phyloP scores from a whole-genome alignment of 371 early-diverging fungal genomes.

The Mortierella sp. region DNA sequence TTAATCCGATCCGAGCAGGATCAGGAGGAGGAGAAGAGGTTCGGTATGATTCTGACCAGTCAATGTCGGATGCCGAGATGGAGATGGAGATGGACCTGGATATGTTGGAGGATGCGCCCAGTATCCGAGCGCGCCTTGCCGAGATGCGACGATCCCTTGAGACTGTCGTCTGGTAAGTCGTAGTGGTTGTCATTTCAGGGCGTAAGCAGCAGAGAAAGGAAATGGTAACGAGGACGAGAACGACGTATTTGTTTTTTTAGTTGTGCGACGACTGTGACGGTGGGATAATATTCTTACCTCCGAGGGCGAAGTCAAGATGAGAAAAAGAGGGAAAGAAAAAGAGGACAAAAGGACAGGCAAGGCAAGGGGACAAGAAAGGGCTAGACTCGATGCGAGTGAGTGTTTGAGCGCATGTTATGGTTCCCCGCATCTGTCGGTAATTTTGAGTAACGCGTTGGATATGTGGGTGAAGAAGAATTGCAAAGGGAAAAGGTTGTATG shows the following conservation, averaged over 20 bases:
- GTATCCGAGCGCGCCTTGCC: slow-evolving; percentile 33
- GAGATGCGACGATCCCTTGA: slow-evolving; percentile 25
- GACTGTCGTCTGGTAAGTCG: slow-evolving; percentile 20
- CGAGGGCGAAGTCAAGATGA: background rate
- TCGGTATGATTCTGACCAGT: slow-evolving; percentile 18
- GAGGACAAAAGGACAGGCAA: background rate
- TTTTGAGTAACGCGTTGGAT: background rate
- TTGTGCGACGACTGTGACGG: background rate
- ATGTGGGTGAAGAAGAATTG: slow-evolving; percentile 6
- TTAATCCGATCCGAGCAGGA: slow-evolving; percentile 30
- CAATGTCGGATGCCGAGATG: slow-evolving; percentile 29
- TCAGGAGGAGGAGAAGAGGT: slow-evolving; percentile 1
- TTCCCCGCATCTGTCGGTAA: slow-evolving; percentile 6
- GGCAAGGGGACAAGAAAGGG: background rate
- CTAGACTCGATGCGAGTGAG: background rate
- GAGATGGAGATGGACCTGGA: slow-evolving; percentile 36
- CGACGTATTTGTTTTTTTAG: no score
- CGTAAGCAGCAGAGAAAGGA: no score
- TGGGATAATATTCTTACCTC: background rate
- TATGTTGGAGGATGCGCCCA: slow-evolving; percentile 18
- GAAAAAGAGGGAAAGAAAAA: background rate
- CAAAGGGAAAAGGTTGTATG: no score
- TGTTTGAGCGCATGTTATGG: no score
- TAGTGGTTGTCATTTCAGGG: background rate
- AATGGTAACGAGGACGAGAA: no score